Percentiles rank a stretch among this genome's conserved stretches.
Evolutionary conservation across 78 protist genomes (phyloP).

Genomic region (Protostelium mycophagum): DNA sequence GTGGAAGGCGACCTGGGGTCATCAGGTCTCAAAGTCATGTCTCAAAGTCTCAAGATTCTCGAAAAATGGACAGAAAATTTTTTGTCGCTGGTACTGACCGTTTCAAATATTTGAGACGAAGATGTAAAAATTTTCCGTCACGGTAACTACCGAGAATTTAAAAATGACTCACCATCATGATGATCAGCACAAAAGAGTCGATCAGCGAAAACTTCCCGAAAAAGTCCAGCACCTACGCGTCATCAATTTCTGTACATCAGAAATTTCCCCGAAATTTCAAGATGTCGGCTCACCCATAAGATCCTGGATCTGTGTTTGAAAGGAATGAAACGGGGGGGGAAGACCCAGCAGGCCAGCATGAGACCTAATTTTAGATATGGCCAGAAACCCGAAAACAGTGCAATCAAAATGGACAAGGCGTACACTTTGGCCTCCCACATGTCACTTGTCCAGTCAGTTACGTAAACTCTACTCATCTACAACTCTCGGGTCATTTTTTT

Average conservation of each 20-base stretch:
- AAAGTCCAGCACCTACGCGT: slow-evolving; percentile 17
- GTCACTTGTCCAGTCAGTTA: slow-evolving; percentile 21
- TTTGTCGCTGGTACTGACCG: too few species aligned
- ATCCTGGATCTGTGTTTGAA: neutral
- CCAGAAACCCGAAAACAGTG: slow-evolving; percentile 55
- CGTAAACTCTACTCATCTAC: neutral
- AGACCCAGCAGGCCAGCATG: slow-evolving; percentile 17
- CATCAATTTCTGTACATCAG: neutral
- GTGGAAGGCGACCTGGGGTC: slow-evolving; percentile 15
- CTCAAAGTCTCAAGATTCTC: too few species aligned
- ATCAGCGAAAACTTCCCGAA: slow-evolving; percentile 62
- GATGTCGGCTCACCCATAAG: slow-evolving; percentile 1
- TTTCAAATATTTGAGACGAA: too few species aligned
- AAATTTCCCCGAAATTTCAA: too few species aligned
- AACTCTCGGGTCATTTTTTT: neutral
- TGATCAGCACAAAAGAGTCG: slow-evolving; percentile 28
- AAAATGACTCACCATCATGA: slow-evolving; percentile 63
- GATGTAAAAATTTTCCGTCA: too few species aligned
- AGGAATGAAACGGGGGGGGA: slow-evolving; percentile 5
- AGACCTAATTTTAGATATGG: slow-evolving; percentile 52
- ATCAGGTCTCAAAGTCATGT: too few species aligned
- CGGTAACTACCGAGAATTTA: neutral
- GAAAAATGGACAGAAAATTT: too few species aligned
- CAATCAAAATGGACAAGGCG: slow-evolving; percentile 31
- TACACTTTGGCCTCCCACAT: slow-evolving; percentile 55